Conservation (phyloP, 768 basidiomycete genomes). For the Dacryopinax primogenitus region DNA sequence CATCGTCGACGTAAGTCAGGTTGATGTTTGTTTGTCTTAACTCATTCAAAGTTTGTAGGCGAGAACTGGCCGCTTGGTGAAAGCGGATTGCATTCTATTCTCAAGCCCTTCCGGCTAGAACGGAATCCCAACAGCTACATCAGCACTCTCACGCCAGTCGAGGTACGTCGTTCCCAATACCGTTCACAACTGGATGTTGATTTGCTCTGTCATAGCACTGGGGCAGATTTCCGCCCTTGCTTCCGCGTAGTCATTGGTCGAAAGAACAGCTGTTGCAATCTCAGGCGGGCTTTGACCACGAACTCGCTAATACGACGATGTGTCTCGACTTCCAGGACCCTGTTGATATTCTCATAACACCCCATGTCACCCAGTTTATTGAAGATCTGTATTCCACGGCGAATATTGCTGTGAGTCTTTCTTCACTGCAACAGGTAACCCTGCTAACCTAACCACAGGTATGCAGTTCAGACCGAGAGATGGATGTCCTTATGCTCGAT, state of each 20-base stretch:
- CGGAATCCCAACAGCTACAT: background rate
- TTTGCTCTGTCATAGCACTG: background rate
- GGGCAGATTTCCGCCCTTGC: background rate
- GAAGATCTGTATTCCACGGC: slow-evolving; percentile 8
- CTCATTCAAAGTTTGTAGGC: background rate
- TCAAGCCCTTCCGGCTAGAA: background rate
- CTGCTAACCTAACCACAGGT: background rate
- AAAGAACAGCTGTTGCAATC: background rate
- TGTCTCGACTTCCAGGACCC: background rate
- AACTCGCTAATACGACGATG: background rate
- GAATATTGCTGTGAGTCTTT: background rate
- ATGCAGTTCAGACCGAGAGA: slow-evolving; percentile 1
- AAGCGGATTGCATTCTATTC: background rate
- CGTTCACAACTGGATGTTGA: background rate
- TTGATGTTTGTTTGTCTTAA: background rate
- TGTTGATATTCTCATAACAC: slow-evolving; percentile 12
- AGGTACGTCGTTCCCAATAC: background rate
- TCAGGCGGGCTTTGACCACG: background rate
- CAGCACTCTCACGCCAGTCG: background rate
- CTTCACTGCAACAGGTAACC: background rate
- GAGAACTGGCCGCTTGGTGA: slow-evolving; percentile 5
- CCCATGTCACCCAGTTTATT: slow-evolving; percentile 11
- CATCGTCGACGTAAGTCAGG: background rate
- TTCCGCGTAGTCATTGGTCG: slow-evolving; percentile 1
- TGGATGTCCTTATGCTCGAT: background rate